Percentiles rank a stretch among this genome's conserved stretches.
phyloP scores from a whole-genome alignment of 2,329 filamentous ascomycete species.

The Escovopsis sp. region DNA sequence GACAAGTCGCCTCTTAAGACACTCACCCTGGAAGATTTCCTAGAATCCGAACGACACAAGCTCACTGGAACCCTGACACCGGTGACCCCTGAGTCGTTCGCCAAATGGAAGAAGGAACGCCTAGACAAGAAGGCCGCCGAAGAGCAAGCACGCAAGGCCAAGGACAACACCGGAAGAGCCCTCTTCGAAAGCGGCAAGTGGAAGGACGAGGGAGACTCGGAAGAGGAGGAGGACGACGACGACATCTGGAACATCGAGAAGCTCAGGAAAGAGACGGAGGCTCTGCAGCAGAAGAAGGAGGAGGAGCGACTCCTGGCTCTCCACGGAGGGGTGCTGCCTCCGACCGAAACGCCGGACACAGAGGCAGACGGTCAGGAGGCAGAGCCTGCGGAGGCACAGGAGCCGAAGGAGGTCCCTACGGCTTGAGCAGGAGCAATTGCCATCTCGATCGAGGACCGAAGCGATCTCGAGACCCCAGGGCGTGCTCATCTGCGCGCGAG shows the following conservation, averaged over 20 bases:
- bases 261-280: slow-evolving; percentile 73
- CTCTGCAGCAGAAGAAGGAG: slow-evolving; percentile 58
- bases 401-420: slow-evolving; percentile 6
- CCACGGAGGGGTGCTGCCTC: slow-evolving; percentile 10
- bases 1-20: slow-evolving; percentile 94
- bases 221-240: slow-evolving; percentile 45
- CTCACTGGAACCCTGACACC: slow-evolving; percentile 83
- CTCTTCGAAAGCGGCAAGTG: slow-evolving; percentile 96
- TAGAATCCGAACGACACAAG: slow-evolving; percentile 93
- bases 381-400: background rate
- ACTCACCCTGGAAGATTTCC: slow-evolving; percentile 89
- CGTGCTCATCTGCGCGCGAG: slow-evolving; percentile 6
- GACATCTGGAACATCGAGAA: slow-evolving; percentile 71
- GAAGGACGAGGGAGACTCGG: slow-evolving; percentile 52
- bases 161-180: slow-evolving; percentile 88
- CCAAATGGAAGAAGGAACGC: slow-evolving; percentile 93
- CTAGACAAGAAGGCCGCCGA: slow-evolving; percentile 93
- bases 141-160: slow-evolving; percentile 75
- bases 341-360: slow-evolving; percentile 5
- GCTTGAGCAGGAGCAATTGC: slow-evolving; percentile 4
- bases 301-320: slow-evolving; percentile 44
- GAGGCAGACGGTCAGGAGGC: background rate
- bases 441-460: slow-evolving; percentile 1
- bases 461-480: slow-evolving; percentile 1
- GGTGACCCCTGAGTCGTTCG: slow-evolving; percentile 83